These are phyloP conservation scores for Achaetomium macrosporum DNA, from an alignment of 2,329 filamentous ascomycete species.

Conservation along the genomic window DNA sequence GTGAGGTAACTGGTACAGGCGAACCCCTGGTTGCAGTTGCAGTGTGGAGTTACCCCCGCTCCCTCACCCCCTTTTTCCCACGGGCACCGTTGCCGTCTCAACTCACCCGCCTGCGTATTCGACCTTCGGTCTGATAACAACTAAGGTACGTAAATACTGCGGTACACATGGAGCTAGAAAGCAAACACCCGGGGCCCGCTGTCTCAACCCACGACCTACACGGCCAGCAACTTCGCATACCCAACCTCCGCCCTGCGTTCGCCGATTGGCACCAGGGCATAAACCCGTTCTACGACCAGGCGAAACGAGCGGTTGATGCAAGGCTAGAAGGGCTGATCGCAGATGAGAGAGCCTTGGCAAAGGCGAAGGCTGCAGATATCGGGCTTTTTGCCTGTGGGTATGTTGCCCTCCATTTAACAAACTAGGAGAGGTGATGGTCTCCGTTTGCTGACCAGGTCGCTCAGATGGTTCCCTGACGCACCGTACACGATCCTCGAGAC, in stretches of 20 bases:
- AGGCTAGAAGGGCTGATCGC: slow-evolving; percentile 7
- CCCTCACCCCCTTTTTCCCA: too few relatives aligned
- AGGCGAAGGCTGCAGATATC: slow-evolving; percentile 12
- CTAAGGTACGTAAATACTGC: too few relatives aligned
- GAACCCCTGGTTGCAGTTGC: too few relatives aligned
- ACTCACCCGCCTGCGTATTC: too few relatives aligned
- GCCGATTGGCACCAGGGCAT: slow-evolving; percentile 14
- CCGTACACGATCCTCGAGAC: slow-evolving; percentile 11
- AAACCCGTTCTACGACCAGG: slow-evolving; percentile 8
- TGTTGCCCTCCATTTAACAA: background rate
- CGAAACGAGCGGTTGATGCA: slow-evolving; percentile 6
- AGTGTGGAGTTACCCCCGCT: too few relatives aligned
- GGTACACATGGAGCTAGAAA: too few relatives aligned
- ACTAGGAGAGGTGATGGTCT: background rate
- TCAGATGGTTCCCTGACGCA: slow-evolving; percentile 11
- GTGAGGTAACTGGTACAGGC: too few relatives aligned
- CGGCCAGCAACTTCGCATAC: slow-evolving; percentile 11
- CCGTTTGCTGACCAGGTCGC: background rate
- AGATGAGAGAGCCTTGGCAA: slow-evolving; percentile 1
- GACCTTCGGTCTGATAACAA: too few relatives aligned
- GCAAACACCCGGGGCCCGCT: background rate
- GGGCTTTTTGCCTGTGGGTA: slow-evolving; percentile 16
- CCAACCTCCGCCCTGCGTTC: slow-evolving; percentile 10
- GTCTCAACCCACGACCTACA: background rate
- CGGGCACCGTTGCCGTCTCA: too few relatives aligned